Evolutionary conservation across 257 asterid genomes (phyloP).

Genomic region (Dorcoceras hygrometricum): DNA sequence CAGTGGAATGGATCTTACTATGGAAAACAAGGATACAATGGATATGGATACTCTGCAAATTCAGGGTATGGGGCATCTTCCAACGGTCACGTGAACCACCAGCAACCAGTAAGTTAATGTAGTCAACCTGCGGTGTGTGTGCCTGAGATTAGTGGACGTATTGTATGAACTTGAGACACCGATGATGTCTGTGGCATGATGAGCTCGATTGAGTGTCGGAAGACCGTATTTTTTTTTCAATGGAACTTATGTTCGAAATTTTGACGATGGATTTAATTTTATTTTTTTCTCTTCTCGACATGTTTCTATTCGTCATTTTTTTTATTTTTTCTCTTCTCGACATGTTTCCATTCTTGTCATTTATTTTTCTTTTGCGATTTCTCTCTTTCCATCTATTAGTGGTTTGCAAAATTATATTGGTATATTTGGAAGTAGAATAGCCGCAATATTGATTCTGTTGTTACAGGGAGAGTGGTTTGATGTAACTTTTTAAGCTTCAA

Average conservation of each 20-base stretch:
- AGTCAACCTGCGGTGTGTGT: slow-evolving; percentile 21
- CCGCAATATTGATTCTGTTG: background rate
- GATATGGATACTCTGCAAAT: slow-evolving; percentile 62
- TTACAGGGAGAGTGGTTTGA: background rate
- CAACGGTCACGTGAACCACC: slow-evolving; percentile 65
- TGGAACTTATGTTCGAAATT: slow-evolving; percentile 23
- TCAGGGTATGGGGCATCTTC: slow-evolving; percentile 53
- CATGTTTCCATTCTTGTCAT: slow-evolving; percentile 19
- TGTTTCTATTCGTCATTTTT: slow-evolving; percentile 18
- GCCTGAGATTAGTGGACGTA: slow-evolving; percentile 21
- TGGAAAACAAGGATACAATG: slow-evolving; percentile 68
- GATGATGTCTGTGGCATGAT: slow-evolving; percentile 28
- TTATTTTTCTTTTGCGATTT: slow-evolving; percentile 30
- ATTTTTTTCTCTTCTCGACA: background rate
- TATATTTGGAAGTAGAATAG: background rate
- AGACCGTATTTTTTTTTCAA: background rate
- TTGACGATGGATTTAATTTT: slow-evolving; percentile 26
- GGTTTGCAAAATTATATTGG: background rate
- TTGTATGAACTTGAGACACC: slow-evolving; percentile 21
- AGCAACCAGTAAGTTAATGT: slow-evolving; percentile 66
- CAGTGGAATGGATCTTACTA: slow-evolving; percentile 62
- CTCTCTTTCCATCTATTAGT: too few relatives aligned
- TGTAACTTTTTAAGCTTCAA: background rate
- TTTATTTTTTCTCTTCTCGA: background rate
- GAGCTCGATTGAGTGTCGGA: slow-evolving; percentile 29